Base-by-base conservation (phyloP, 805 yeast genomes). In the Saturnispora serradocipensis region DNA sequence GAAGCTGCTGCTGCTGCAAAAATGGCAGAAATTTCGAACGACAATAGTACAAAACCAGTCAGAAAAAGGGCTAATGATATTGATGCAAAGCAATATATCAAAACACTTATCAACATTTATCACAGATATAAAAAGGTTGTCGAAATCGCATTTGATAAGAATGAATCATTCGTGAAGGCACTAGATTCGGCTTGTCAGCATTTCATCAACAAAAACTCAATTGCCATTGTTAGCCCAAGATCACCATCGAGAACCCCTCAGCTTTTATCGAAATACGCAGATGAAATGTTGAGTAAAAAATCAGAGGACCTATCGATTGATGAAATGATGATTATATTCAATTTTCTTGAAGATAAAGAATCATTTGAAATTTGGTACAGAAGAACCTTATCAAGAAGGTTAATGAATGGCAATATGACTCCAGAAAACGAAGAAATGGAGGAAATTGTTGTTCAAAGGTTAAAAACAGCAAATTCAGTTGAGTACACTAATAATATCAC, bases 401-500 rank as follows among this genome's bases (percentile, higher is more conserved):
- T 93, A 59, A 90, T 93, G 61, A 60, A 63, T 43, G 60, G 65
- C n/a, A 84, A 86, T 63, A 86, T 89, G 59, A 81, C 93, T 18
- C 85, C 96, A 3, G 83, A 86, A 44, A 83, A 88, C 35, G 95
- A 87, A 53, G 91, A 85, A 57, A 78, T 81, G 56, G 99, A 93
- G 70, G 91, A 88, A 58, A 70, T 78, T 53, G 82, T 93, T 56
- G 88, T 93, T 55, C 88, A 88, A 61, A 80, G 86, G 61, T 76
- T 93, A 58, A 95, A 89, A 65, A 85, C 86, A 53, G 95, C 86
- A 54, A 91, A 93, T 67, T 88, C 95, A 18, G 75, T 84, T 64
- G 98, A 93, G 63, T 93, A 91, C 67, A 90, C 98, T 1, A 84
- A 88, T 50, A 91, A 90, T 67, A 86, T 93, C 67, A 86, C 96